phyloP scores from a whole-genome alignment of 2,329 filamentous ascomycete species.

The Scytalidium lignicola region DNA sequence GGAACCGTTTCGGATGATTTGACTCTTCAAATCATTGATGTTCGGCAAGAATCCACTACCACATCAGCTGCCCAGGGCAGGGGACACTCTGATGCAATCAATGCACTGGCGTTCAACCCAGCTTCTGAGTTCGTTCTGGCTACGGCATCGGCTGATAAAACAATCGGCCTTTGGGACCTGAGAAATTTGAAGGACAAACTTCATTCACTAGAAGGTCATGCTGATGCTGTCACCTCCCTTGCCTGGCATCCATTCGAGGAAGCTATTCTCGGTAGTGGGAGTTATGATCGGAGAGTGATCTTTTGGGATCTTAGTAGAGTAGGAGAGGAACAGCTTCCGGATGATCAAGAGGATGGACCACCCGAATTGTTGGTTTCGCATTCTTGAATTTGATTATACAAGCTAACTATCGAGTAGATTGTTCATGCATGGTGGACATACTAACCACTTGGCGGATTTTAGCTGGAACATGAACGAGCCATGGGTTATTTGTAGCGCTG shows the following conservation, averaged over 20 bases:
- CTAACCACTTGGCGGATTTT: conserved; percentile 93
- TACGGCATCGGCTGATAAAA: conserved; percentile 92
- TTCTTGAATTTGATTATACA: background rate
- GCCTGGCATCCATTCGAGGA: conserved; percentile 93
- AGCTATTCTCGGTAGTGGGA: conserved; percentile 81
- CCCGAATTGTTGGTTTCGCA: conserved; percentile 73
- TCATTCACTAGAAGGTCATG: conserved; percentile 84
- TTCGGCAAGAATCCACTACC: conserved; percentile 62
- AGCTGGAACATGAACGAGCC: conserved; percentile 97
- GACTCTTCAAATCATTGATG: conserved; percentile 86
- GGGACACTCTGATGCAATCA: conserved; percentile 89
- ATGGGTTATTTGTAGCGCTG: conserved; percentile 92
- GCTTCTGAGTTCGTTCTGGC: conserved; percentile 85
- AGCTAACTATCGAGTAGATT: conserved; percentile 45
- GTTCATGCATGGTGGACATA: conserved; percentile 99
- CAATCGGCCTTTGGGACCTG: conserved; percentile 91
- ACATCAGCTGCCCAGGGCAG: conserved; percentile 64
- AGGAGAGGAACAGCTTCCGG: conserved; percentile 89
- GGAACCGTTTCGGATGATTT: conserved; percentile 94
- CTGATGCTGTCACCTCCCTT: conserved; percentile 83
- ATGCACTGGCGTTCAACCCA: conserved; percentile 92
- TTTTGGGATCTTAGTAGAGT: conserved; percentile 94
- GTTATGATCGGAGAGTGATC: conserved; percentile 88
- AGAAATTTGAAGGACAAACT: conserved; percentile 86
- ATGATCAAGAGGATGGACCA: conserved; percentile 90